Percentiles rank a stretch among this genome's conserved stretches.
phyloP scores from a whole-genome alignment of 2,329 filamentous ascomycete genomes.

The Bretziella fagacearum region DNA sequence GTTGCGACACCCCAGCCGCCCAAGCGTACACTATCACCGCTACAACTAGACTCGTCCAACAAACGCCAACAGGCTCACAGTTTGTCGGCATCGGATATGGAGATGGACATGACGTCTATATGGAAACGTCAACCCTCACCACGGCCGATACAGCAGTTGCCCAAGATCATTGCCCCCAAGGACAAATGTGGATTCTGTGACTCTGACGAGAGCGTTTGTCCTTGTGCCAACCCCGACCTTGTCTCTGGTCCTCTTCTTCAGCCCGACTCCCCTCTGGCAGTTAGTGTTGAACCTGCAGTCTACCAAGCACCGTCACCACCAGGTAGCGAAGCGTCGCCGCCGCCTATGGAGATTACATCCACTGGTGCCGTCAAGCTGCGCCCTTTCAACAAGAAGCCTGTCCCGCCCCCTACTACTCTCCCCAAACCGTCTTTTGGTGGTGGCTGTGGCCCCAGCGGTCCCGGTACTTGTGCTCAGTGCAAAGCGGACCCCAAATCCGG shows the following conservation, averaged over 20 bases:
- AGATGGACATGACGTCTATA: conserved; percentile 57
- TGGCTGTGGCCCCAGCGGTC: conserved; percentile 48
- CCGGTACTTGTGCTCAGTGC: conserved; percentile 66
- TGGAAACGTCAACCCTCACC: conserved; percentile 30
- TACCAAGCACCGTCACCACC: conserved; percentile 40
- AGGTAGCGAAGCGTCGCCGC: conserved; percentile 40
- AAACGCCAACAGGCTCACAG: conserved; percentile 26
- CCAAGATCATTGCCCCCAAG: conserved; percentile 29
- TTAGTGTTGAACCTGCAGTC: conserved; percentile 25
- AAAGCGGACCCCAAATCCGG: conserved; percentile 61
- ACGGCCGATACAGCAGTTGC: conserved; percentile 20
- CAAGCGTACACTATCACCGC: conserved; percentile 34
- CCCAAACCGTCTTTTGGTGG: conserved; percentile 19
- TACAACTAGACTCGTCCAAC: conserved; percentile 18
- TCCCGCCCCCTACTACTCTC: conserved; percentile 18
- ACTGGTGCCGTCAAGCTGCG: conserved; percentile 46
- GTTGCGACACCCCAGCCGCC: conserved; percentile 17
- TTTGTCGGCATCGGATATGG: conserved; percentile 27
- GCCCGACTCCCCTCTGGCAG: conserved; percentile 20
- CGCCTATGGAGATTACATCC: conserved; percentile 40
- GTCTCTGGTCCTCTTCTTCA: conserved; percentile 6
- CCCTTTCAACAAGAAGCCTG: conserved; percentile 9
- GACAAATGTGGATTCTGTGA: conserved; percentile 66
- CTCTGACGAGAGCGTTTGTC: conserved; percentile 63
- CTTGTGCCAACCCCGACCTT: conserved; percentile 47